These are phyloP conservation scores for Elaeagnus macrophylla DNA, from an alignment of 306 rosid species.

Conservation along the genomic window DNA sequence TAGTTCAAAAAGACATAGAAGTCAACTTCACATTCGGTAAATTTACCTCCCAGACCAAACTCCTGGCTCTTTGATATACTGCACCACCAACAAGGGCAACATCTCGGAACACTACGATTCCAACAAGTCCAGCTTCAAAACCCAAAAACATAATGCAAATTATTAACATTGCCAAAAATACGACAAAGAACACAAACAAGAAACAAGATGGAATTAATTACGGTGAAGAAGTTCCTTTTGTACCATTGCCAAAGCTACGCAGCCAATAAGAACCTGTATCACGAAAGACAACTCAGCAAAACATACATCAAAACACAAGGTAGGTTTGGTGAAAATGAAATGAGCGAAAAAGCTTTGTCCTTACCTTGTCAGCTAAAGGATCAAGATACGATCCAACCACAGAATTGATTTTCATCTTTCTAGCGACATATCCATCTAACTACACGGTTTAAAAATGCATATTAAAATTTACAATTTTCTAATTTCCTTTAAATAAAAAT, in stretches of 20 bases:
- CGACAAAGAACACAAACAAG: background rate
- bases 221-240: slow-evolving; percentile 81
- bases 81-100: slow-evolving; percentile 78
- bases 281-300: slow-evolving; percentile 7
- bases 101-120: slow-evolving; percentile 77
- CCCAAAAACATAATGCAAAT: slow-evolving; percentile 11
- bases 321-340: background rate
- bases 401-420: slow-evolving; percentile 85
- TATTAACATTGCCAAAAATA: slow-evolving; percentile 4
- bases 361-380: slow-evolving; percentile 96
- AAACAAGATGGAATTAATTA: slow-evolving; percentile 26
- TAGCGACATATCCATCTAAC: slow-evolving; percentile 83
- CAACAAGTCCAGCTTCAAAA: slow-evolving; percentile 80
- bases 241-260: slow-evolving; percentile 86
- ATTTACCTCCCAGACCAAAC: slow-evolving; percentile 79
- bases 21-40: background rate
- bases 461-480: background rate
- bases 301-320: background rate
- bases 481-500: background rate
- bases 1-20: background rate
- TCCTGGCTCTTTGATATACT: slow-evolving; percentile 58
- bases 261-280: slow-evolving; percentile 79
- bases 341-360: background rate
- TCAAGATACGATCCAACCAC: slow-evolving; percentile 96
- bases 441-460: slow-evolving; percentile 20